Conservation (phyloP, 2,329 filamentous ascomycete genomes). For the Rosellinia necatrix region DNA sequence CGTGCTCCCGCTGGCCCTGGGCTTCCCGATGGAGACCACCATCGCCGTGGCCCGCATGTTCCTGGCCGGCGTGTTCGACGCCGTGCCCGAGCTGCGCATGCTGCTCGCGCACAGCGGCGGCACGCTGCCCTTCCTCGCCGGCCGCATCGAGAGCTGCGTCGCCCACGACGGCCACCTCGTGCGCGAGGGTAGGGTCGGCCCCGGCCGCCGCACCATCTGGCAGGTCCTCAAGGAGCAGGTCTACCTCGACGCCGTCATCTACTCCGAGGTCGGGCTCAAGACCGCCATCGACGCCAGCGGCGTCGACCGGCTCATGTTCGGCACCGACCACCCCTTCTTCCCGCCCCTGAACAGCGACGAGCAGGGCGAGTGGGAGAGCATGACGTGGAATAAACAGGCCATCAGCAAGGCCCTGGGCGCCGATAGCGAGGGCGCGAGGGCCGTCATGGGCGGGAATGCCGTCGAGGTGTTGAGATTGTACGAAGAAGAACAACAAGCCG, state of each 20-base stretch:
- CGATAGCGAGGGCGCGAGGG: constrained; percentile 34
- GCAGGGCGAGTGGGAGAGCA: constrained; percentile 71
- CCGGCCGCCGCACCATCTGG: constrained; percentile 57
- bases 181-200: constrained; percentile 59
- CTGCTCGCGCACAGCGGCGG: constrained; percentile 88
- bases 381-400: constrained; percentile 57
- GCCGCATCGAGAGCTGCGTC: constrained; percentile 86
- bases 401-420: constrained; percentile 40
- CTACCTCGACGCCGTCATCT: constrained; percentile 86
- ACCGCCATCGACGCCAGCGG: constrained; percentile 68
- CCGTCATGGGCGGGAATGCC: constrained; percentile 42
- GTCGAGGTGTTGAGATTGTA: constrained; percentile 36
- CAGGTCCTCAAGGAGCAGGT: constrained; percentile 71
- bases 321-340: constrained; percentile 84
- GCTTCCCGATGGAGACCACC: constrained; percentile 91
- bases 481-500: constrained; percentile 28
- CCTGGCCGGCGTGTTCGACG: constrained; percentile 83
- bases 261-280: constrained; percentile 73
- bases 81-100: constrained; percentile 69
- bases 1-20: constrained; percentile 81
- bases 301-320: constrained; percentile 76
- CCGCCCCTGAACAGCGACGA: constrained; percentile 70
- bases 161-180: constrained; percentile 79
- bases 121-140: constrained; percentile 85
- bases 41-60: constrained; percentile 89